Base-by-base conservation (phyloP, 768 basidiomycete genomes). In the Termitomyces sp. region DNA sequence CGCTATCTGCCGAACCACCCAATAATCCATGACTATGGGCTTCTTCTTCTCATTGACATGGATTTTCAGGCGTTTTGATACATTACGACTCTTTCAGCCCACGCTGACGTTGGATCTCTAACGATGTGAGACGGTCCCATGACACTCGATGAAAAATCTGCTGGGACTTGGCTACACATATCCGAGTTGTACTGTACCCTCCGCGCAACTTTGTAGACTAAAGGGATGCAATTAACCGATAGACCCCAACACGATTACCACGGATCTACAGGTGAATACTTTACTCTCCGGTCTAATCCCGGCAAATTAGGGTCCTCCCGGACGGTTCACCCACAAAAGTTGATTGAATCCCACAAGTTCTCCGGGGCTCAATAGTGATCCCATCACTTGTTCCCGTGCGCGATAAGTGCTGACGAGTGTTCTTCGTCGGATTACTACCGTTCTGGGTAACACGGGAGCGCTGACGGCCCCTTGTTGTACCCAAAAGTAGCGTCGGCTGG, bases 371-470 rank as follows among this genome's bases (percentile, higher is more conserved):
- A n/a, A 19, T 28, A n/a, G 17, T n/a, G 26, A 28, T n/a, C 19
- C 7, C 11, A 34, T 34, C 12, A 34, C 10, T 32, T 28, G 14
- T 34, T 47, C 17, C 10, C 6, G 32, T 48, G 34, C 9, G 12
- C 14, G 5, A 2, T 37, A n/a, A n/a, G n/a, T n/a, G n/a, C n/a
- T n/a, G n/a, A n/a, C 19, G 12, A 15, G 4, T 34, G 21, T 35
- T 48, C 15, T 48, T 49, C 17, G 3, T 24, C 35, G 17, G 5
- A 37, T 37, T 21, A 43, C 34, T 19, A 19, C n/a, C 28, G 9
- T 46, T 50, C 19, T 51, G 58, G 55, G 58, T 59, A 56, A 17
- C 51, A 53, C 54, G 54, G 58, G 43, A 46, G 43, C 45, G 45
- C 46, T 26, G 30, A 55, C 1, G 40, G 26, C 58, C 44, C 46